Evolutionary conservation across 2,329 filamentous ascomycete species (phyloP).

Genomic region (Pseudogymnoascus destructans): DNA sequence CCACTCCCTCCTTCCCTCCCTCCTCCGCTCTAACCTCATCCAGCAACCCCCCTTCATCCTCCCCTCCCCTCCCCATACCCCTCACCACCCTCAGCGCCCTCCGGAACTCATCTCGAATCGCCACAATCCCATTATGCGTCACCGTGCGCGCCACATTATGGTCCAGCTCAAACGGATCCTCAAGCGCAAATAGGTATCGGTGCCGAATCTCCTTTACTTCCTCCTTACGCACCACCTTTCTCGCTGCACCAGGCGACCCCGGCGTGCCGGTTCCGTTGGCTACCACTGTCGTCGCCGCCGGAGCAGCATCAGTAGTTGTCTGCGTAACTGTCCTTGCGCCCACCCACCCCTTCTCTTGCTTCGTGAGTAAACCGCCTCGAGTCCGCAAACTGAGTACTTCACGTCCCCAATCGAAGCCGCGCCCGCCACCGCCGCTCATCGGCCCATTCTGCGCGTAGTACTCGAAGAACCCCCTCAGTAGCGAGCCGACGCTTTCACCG

Average conservation of each 20-base stretch:
- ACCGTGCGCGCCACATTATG: slow-evolving; percentile 86
- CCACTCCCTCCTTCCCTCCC: slow-evolving; percentile 25
- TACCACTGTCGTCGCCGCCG: slow-evolving; percentile 15
- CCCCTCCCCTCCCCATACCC: slow-evolving; percentile 31
- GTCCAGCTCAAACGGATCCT: slow-evolving; percentile 79
- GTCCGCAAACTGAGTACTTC: slow-evolving; percentile 70
- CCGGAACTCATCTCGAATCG: slow-evolving; percentile 74
- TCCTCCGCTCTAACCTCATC: slow-evolving; percentile 19
- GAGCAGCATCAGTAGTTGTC: slow-evolving; percentile 26
- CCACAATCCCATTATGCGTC: slow-evolving; percentile 66
- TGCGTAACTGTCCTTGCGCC: slow-evolving; percentile 61
- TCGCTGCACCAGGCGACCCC: neutral
- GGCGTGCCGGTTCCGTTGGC: neutral
- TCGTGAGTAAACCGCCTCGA: slow-evolving; percentile 54
- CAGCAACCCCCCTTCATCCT: slow-evolving; percentile 10
- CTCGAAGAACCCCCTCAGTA: slow-evolving; percentile 76
- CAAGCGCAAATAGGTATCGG: slow-evolving; percentile 76
- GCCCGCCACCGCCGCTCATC: slow-evolving; percentile 36
- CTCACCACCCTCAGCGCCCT: slow-evolving; percentile 63
- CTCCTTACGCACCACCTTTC: slow-evolving; percentile 22
- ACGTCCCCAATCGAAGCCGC: slow-evolving; percentile 64
- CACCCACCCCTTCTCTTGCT: slow-evolving; percentile 74
- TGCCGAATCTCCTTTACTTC: slow-evolving; percentile 55
- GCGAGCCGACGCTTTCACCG: slow-evolving; percentile 50
- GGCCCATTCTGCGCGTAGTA: slow-evolving; percentile 58